phyloP scores from a whole-genome alignment of 139 green algal genomes.

The Raphidocelis subcapitata region DNA sequence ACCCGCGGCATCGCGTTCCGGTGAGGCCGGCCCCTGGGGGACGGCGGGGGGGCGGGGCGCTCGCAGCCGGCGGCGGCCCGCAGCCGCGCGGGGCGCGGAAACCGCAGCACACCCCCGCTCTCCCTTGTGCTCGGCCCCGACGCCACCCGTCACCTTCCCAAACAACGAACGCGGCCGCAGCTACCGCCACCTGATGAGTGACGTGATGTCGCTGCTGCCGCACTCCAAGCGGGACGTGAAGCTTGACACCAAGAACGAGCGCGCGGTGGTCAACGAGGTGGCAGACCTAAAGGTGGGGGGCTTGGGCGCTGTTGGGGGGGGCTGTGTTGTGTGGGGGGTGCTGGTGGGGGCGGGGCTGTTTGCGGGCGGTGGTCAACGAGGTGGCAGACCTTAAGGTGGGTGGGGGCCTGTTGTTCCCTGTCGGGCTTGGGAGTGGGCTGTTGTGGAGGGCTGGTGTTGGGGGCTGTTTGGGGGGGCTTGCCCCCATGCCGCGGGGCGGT shows the following conservation, averaged over 20 bases:
- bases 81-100: too few relatives aligned
- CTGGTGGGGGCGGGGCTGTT: background rate
- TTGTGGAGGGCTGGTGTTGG: too few relatives aligned
- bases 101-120: too few relatives aligned
- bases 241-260: conserved; percentile 94
- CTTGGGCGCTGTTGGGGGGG: background rate
- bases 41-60: background rate
- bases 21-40: conserved; percentile 39
- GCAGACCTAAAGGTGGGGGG: conserved; percentile 84
- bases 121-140: too few relatives aligned
- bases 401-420: background rate
- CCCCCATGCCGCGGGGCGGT: too few relatives aligned
- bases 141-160: too few relatives aligned
- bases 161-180: too few relatives aligned
- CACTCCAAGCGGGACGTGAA: conserved; percentile 97
- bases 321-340: conserved; percentile 3
- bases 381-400: conserved; percentile 89
- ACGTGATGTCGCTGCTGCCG: conserved; percentile 88
- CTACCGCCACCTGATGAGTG: conserved; percentile 92
- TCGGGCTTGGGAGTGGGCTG: background rate
- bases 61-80: too few relatives aligned
- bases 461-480: too few relatives aligned
- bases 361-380: conserved; percentile 86
- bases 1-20: conserved; percentile 79
- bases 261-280: conserved; percentile 90